Base-by-base conservation (phyloP, 805 yeast genomes). In the Ogataea ganodermae region DNA sequence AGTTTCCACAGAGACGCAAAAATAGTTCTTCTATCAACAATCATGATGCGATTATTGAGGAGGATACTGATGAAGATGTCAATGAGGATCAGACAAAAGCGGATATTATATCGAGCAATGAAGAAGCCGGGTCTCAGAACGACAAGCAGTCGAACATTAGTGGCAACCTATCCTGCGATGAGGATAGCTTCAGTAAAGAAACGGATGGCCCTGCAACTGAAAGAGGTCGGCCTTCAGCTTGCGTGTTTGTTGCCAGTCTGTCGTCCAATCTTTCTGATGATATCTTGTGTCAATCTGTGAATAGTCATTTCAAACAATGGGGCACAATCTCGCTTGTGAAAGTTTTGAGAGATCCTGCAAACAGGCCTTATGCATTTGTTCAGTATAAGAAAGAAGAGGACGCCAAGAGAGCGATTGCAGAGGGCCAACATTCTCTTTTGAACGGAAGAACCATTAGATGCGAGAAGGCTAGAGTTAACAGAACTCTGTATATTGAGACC, bases 281-380 rank as follows among this genome's bases (percentile, higher is more conserved):
- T 61, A 82, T 83, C 39, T 73, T 90, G 46, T 79, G 85, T 59
- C 63, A 74, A 26, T 80, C 92, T 0, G 94, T 89, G 4, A 76
- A 83, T 2, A 69, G 75, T 27, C 89, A 81, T 60, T 89, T 90
- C 56, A 67, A 71, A 49, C 72, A 79, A 61, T 90, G 84, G 82
- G 96, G 96, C 6, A 71, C 75, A 35, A 70, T 88, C 33, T 74
- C 82, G 1, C 70, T 84, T 18, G 95, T 89, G 13, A 90, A 90
- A 61, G 96, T 90, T 2, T 73, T 90, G 49, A 73, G 96, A 45
- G 96, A 90, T 68, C 81, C 86, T 13, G 74, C 81, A 18, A 85
- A 86, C 60, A 74, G 96, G 39, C 97, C 97, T 2, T 90, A 90
- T 67, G 96, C 96, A 0, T 90, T 90, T 74, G 96, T 90, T 38